phyloP scores from a whole-genome alignment of 352 stramenopile genomes.

The Globisporangium ultimum region DNA sequence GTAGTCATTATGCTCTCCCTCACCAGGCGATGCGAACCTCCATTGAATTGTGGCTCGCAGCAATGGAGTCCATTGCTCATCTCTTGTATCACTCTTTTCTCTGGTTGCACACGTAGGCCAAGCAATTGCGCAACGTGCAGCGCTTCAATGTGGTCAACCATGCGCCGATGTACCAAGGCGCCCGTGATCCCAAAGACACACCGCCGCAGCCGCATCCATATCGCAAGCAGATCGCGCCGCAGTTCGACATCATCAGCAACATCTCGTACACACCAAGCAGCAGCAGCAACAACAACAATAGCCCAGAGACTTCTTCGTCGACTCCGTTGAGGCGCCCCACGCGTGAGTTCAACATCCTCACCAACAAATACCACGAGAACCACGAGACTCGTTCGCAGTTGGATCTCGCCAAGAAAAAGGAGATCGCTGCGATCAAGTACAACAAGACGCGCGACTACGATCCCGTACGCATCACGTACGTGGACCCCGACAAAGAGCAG shows the following conservation, averaged over 20 bases:
- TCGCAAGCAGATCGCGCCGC: slow-evolving; percentile 26
- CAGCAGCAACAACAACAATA: background rate
- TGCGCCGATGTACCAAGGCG: slow-evolving; percentile 39
- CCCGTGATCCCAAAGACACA: slow-evolving; percentile 42
- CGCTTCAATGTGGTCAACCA: slow-evolving; percentile 74
- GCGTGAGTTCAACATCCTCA: slow-evolving; percentile 73
- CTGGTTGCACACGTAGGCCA: slow-evolving; percentile 24
- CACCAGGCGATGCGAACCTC: background rate
- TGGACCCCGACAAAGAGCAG: slow-evolving; percentile 51
- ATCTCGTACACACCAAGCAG: slow-evolving; percentile 14
- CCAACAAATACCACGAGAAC: slow-evolving; percentile 69
- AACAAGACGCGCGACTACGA: slow-evolving; percentile 67
- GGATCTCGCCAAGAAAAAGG: slow-evolving; percentile 39
- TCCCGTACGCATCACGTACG: slow-evolving; percentile 54
- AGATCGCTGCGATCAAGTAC: slow-evolving; percentile 57
- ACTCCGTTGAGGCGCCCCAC: slow-evolving; percentile 29
- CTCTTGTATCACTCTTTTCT: background rate
- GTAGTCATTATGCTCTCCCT: background rate
- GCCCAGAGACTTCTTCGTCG: slow-evolving; percentile 3
- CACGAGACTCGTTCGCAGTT: slow-evolving; percentile 37
- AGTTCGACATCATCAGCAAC: slow-evolving; percentile 75
- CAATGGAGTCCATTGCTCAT: too few relatives aligned
- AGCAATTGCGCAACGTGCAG: slow-evolving; percentile 55
- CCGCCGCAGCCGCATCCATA: slow-evolving; percentile 27
- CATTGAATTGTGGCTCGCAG: too few relatives aligned